Evolutionary conservation across 495 filamentous ascomycete species (phyloP).

Genomic region (Lophiotrema nucula): DNA sequence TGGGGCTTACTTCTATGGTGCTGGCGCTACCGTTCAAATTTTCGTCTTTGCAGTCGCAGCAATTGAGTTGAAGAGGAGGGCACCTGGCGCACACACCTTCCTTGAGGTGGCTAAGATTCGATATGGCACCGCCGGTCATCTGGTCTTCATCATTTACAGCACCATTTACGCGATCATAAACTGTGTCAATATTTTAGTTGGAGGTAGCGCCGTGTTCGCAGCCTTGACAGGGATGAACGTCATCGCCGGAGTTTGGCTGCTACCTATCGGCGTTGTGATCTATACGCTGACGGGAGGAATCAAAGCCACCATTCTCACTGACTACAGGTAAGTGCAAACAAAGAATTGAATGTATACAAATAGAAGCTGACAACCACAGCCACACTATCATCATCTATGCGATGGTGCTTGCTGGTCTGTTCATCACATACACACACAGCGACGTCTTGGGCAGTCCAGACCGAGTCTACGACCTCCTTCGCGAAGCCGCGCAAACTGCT

Average conservation of each 20-base stretch:
- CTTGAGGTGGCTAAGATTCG: constrained; percentile 34
- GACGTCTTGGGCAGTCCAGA: constrained; percentile 23
- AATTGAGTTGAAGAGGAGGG: constrained; percentile 35
- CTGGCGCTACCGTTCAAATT: constrained; percentile 40
- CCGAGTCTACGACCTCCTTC: constrained; percentile 30
- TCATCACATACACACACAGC: constrained; percentile 35
- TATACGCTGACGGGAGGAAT: constrained; percentile 51
- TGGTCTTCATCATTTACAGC: constrained; percentile 35
- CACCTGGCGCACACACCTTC: constrained; percentile 35
- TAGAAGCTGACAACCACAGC: too few species aligned
- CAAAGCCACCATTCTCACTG: constrained; percentile 46
- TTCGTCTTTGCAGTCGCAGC: constrained; percentile 37
- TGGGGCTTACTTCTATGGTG: constrained; percentile 32
- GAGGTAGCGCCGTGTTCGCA: constrained; percentile 36
- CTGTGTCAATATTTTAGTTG: constrained; percentile 32
- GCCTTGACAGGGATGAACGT: constrained; percentile 36
- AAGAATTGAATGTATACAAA: too few species aligned
- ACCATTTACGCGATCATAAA: constrained; percentile 34
- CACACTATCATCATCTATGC: constrained; percentile 35
- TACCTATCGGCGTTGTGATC: constrained; percentile 34
- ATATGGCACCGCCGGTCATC: constrained; percentile 32
- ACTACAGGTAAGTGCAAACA: too few species aligned
- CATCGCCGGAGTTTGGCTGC: constrained; percentile 36
- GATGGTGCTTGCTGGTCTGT: constrained; percentile 45
- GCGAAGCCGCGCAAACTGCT: constrained; percentile 8